phyloP scores from a whole-genome alignment of 768 basidiomycete species.

The Lentinula edodes region DNA sequence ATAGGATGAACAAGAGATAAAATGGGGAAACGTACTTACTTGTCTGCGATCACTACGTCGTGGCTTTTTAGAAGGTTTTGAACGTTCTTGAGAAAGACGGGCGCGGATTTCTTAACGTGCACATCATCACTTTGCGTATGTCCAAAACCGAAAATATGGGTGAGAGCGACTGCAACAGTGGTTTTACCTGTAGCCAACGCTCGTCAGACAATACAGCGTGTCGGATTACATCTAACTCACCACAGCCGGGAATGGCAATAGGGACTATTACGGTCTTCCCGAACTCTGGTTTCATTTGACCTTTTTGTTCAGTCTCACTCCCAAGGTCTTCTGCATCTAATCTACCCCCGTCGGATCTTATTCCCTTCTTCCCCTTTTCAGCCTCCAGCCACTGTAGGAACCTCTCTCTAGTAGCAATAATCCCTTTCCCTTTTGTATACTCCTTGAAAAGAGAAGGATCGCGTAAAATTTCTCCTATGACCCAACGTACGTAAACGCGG shows the following conservation, averaged over 20 bases:
- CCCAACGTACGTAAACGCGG: slow-evolving; percentile 76
- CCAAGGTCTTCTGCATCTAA: slow-evolving; percentile 27
- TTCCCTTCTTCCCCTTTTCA: slow-evolving; percentile 34
- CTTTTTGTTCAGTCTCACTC: slow-evolving; percentile 19
- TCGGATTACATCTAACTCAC: slow-evolving; percentile 38
- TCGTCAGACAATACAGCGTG: not conserved
- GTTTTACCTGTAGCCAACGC: slow-evolving; percentile 69
- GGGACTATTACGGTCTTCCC: slow-evolving; percentile 85
- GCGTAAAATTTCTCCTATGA: slow-evolving; percentile 63
- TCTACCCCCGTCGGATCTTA: slow-evolving; percentile 17
- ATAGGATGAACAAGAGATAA: not conserved
- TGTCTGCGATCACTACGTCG: slow-evolving; percentile 89
- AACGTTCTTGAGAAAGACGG: slow-evolving; percentile 71
- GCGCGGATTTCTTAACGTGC: slow-evolving; percentile 64
- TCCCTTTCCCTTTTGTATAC: slow-evolving; percentile 71
- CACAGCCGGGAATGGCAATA: slow-evolving; percentile 88
- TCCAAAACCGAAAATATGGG: slow-evolving; percentile 76
- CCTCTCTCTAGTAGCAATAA: slow-evolving; percentile 74
- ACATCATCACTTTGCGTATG: slow-evolving; percentile 96
- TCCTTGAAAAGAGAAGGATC: slow-evolving; percentile 56
- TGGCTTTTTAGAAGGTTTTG: slow-evolving; percentile 48
- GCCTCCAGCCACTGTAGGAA: slow-evolving; percentile 67
- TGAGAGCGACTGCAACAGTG: slow-evolving; percentile 70
- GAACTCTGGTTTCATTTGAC: slow-evolving; percentile 23
- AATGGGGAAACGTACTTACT: slow-evolving; percentile 42